A percentile compares a stretch with the other conserved stretches of the same genome.
These are phyloP conservation scores for Sequoiadendron giganteum DNA, from an alignment of 75 land plant species.

Conservation along the genomic window DNA sequence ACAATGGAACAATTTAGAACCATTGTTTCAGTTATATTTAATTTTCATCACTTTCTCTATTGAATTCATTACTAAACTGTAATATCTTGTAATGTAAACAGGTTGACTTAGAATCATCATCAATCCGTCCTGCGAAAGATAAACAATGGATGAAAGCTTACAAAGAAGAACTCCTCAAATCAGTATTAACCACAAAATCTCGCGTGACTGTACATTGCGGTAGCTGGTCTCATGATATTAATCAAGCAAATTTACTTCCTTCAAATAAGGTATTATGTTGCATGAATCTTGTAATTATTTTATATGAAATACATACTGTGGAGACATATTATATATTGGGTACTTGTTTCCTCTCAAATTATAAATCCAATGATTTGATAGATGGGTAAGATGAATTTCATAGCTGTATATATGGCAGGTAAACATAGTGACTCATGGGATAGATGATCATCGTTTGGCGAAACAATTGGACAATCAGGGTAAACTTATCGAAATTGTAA, in stretches of 20 bases:
- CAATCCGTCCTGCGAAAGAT: conserved; percentile 41
- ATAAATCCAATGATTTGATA: neutral
- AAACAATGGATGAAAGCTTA: conserved; percentile 22
- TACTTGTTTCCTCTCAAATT: neutral
- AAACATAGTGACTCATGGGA: conserved; percentile 26
- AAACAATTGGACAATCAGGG: conserved; percentile 21
- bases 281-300: neutral
- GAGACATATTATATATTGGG: neutral
- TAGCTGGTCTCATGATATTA: conserved; percentile 41
- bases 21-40: neutral
- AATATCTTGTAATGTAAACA: conserved; percentile 4
- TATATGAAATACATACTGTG: neutral
- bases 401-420: conserved; percentile 17
- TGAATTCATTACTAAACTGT: neutral
- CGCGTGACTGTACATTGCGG: conserved; percentile 34
- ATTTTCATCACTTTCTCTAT: neutral
- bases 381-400: neutral
- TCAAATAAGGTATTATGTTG: conserved; percentile 24
- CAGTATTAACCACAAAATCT: conserved; percentile 27
- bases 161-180: conserved; percentile 23
- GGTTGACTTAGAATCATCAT: conserved; percentile 36
- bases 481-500: conserved; percentile 17
- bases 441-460: conserved; percentile 31
- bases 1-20: neutral
- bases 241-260: conserved; percentile 43